Percentiles rank a stretch among this genome's conserved stretches.
These are phyloP conservation scores for Prunus fruticosa DNA, from an alignment of 306 rosid genomes.

Conservation along the genomic window DNA sequence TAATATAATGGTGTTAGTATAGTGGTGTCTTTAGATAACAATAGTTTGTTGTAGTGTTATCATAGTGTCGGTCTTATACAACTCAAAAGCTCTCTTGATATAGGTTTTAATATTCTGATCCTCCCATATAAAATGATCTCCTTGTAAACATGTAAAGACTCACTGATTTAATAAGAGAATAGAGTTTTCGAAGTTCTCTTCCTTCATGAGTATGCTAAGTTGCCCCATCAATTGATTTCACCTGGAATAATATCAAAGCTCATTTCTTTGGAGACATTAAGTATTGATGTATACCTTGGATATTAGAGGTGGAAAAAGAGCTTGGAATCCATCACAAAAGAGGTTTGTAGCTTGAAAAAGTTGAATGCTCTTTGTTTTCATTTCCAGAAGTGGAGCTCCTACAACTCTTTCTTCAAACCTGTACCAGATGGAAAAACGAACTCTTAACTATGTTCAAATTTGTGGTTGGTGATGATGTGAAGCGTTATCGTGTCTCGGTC, in stretches of 20 bases:
- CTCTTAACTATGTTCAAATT: background rate
- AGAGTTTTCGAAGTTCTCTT: no score
- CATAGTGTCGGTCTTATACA: no score
- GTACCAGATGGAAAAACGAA: background rate
- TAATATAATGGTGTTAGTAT: no score
- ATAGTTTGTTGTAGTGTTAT: no score
- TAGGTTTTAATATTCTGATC: no score
- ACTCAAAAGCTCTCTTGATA: no score
- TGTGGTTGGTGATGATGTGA: slow-evolving; percentile 1
- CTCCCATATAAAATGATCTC: no score
- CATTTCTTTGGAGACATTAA: background rate
- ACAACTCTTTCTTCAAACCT: background rate
- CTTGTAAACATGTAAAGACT: no score
- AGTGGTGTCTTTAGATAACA: no score
- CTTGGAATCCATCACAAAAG: background rate
- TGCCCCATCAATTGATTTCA: background rate
- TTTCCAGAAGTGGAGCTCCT: slow-evolving; percentile 2
- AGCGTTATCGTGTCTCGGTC: background rate
- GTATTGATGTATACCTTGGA: slow-evolving; percentile 4
- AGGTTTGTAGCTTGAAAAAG: background rate
- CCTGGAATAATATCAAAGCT: background rate
- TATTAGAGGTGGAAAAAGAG: slow-evolving; percentile 1
- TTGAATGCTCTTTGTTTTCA: background rate
- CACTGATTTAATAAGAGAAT: no score
- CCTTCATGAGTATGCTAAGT: background rate